Evolutionary conservation across 306 rosid genomes (phyloP), one percentile per base, ranked within the genome.

Genomic region (Lupinus albus): DNA sequence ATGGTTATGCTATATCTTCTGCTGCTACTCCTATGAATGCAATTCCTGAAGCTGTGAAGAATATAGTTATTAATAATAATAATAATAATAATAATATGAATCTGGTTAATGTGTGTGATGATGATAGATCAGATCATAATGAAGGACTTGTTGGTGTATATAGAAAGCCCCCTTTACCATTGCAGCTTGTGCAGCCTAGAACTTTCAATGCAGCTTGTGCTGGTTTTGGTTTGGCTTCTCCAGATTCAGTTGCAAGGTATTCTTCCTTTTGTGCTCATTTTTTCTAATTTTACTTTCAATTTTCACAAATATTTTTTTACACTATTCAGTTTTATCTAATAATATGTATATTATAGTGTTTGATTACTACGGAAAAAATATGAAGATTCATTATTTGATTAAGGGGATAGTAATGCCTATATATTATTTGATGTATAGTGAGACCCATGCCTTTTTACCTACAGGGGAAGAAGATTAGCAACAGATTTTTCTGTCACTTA

Each of bases 181-280:
- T 86, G 79, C 95, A 81, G 69, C 81, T 82, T 7, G 60, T 70
- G 44, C 89, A 84, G 35, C 60, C 72, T 55, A 82, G 68, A 57
- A 69, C 61, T 6, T 25, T 1, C 30, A 25, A 25, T 25, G 30
- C 30, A 1, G 30, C 30, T 25, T 18, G 32, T 49, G 79, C 78
- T 42, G 85, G 79, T 25, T 65, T 59, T 38, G 67, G 74, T 64
- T 78, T 86, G 73, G 82, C 92, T 41, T 88, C 95, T n/a, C 95
- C 89, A 8, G 92, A 86, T 67, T 86, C 95, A 5, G 85, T 82
- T 16, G 72, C 89, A 33, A 88, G 95, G 95, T 88, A 76, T 38
- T 35, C 21, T n/a, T 39, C 13, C 13, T 3, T 55, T 13, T 11
- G 15, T 6, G 12, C 52, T 6, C 4, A 11, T 9, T 10, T 51